Evolutionary conservation across 352 stramenopile species (phyloP).

Genomic region (Pythium inflatum): DNA sequence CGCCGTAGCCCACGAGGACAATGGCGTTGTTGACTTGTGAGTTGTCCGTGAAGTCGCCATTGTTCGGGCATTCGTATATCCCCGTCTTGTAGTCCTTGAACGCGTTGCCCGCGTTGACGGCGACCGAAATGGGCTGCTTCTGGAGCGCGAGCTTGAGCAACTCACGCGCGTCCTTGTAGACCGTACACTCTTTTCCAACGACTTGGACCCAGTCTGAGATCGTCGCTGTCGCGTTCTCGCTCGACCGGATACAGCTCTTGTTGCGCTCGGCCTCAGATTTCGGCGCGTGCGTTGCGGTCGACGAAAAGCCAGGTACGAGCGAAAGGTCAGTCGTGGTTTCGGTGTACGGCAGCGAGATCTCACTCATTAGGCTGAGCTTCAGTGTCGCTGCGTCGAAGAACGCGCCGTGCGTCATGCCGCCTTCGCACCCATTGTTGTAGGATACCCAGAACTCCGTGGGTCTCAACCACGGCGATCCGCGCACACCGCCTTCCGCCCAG

Average conservation of each 20-base stretch:
- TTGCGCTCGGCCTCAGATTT: conserved; percentile 36
- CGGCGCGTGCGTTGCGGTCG: too few relatives aligned
- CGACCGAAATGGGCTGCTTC: conserved; percentile 71
- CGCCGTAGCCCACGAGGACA: conserved; percentile 77
- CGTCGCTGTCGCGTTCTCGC: conserved; percentile 68
- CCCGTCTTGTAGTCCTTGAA: conserved; percentile 76
- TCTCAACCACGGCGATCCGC: conserved; percentile 58
- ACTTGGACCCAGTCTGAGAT: conserved; percentile 76
- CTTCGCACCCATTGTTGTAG: conserved; percentile 75
- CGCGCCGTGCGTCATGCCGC: conserved; percentile 81
- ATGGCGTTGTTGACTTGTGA: conserved; percentile 78
- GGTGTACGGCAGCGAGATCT: conserved; percentile 76
- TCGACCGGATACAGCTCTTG: conserved; percentile 42
- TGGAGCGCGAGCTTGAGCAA: conserved; percentile 62
- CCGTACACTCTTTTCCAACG: conserved; percentile 59
- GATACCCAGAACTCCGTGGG: conserved; percentile 77
- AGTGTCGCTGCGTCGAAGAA: conserved; percentile 75
- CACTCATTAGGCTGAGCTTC: conserved; percentile 63
- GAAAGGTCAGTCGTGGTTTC: too few relatives aligned
- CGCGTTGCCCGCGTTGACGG: conserved; percentile 70
- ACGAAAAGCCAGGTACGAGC: too few relatives aligned
- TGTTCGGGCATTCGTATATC: conserved; percentile 76
- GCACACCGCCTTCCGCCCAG: conserved; percentile 54
- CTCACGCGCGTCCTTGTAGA: conserved; percentile 50
- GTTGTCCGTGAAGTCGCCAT: conserved; percentile 61